Conservation (phyloP, 768 basidiomycete species). For the Tylopilus intermedius region DNA sequence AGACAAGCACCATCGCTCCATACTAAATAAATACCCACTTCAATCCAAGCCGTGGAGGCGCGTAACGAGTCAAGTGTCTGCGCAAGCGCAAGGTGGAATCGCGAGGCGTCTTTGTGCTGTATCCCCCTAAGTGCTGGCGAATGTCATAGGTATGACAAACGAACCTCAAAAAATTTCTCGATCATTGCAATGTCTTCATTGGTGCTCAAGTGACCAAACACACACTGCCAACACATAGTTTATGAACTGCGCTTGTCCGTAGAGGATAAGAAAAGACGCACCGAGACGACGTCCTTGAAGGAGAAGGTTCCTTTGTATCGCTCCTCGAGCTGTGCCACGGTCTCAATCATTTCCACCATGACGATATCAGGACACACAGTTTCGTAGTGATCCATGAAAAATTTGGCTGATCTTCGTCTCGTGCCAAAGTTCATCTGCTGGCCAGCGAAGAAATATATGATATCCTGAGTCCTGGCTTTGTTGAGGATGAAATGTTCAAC, state of each 20-base stretch:
- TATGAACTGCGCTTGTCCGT: background rate
- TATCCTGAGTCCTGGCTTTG: constrained; percentile 56
- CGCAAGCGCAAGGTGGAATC: constrained; percentile 57
- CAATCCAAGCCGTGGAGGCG: constrained; percentile 55
- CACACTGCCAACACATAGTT: constrained; percentile 25
- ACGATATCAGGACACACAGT: constrained; percentile 36
- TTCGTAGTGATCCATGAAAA: constrained; percentile 69
- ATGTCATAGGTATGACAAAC: constrained; percentile 3
- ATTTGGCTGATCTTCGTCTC: constrained; percentile 49
- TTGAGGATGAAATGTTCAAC: constrained; percentile 57
- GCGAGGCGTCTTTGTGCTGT: constrained; percentile 64
- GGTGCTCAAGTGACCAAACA: constrained; percentile 51
- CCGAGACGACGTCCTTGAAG: constrained; percentile 49
- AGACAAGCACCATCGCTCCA: background rate
- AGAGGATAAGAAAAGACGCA: constrained; percentile 24
- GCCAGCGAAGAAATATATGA: constrained; percentile 58
- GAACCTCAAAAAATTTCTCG: constrained; percentile 72
- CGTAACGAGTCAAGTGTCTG: constrained; percentile 68
- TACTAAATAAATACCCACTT: constrained; percentile 38
- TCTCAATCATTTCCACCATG: background rate
- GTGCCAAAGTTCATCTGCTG: constrained; percentile 52
- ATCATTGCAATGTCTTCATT: constrained; percentile 60
- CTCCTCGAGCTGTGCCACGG: constrained; percentile 47
- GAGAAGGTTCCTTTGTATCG: constrained; percentile 69
- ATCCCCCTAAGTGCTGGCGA: background rate